Evolutionary conservation across 2,329 filamentous ascomycete species (phyloP).

Genomic region (Aspergillus japonicus): DNA sequence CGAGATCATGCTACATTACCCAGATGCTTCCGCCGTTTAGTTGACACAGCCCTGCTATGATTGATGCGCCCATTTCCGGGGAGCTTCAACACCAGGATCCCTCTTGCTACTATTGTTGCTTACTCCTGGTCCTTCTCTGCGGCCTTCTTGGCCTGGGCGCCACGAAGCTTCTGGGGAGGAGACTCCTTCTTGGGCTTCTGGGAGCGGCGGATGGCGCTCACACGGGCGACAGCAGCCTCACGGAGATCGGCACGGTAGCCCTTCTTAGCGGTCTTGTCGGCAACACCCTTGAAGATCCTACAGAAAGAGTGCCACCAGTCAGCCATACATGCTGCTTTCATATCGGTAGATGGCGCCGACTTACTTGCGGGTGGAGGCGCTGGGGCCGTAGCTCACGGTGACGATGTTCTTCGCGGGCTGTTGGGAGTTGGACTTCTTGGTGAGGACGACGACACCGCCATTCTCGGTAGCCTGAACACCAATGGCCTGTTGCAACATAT

Average conservation of each 20-base stretch:
- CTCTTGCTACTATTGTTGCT: slow-evolving; percentile 15
- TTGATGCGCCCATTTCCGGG: slow-evolving; percentile 15
- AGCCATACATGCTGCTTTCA: slow-evolving; percentile 18
- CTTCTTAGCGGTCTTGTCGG: slow-evolving; percentile 76
- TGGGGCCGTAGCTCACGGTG: slow-evolving; percentile 67
- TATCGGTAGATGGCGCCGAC: slow-evolving; percentile 27
- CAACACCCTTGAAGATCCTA: slow-evolving; percentile 87
- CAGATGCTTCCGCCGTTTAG: background rate
- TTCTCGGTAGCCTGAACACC: slow-evolving; percentile 74
- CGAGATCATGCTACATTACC: background rate
- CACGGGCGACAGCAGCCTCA: slow-evolving; percentile 76
- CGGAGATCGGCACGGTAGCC: slow-evolving; percentile 82
- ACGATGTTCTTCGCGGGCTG: slow-evolving; percentile 68
- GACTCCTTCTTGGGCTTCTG: slow-evolving; percentile 76
- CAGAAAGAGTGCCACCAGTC: slow-evolving; percentile 11
- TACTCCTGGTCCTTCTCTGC: slow-evolving; percentile 42
- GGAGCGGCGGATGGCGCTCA: slow-evolving; percentile 76
- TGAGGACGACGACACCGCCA: slow-evolving; percentile 74
- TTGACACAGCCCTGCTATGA: slow-evolving; percentile 17
- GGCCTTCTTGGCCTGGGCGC: slow-evolving; percentile 74
- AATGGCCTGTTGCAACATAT: slow-evolving; percentile 62
- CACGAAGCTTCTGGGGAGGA: slow-evolving; percentile 72
- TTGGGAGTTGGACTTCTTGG: slow-evolving; percentile 77
- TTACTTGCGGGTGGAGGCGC: slow-evolving; percentile 78
- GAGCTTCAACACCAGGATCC: slow-evolving; percentile 12